Percentiles rank a stretch among this genome's conserved stretches.
Evolutionary conservation across 1,139 yeast species (phyloP).

Genomic region (Yamadazyma spencermartinsiae): DNA sequence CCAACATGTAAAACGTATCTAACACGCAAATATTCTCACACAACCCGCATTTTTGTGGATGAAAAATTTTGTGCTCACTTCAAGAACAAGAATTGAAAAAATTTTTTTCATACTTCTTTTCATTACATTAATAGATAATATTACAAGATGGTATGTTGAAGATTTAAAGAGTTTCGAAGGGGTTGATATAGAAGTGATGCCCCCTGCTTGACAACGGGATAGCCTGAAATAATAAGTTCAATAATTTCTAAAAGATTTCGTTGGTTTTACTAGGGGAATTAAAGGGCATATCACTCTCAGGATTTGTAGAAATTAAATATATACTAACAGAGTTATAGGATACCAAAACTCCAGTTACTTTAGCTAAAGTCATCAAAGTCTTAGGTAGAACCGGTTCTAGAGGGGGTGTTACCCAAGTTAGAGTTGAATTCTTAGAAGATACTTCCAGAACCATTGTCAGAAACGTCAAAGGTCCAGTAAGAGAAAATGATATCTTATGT

Average conservation of each 20-base stretch:
- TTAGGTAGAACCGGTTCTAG: constrained; percentile 99
- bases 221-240: too few relatives aligned
- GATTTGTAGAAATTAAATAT: neutral
- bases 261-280: too few relatives aligned
- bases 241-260: too few relatives aligned
- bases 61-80: neutral
- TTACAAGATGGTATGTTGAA: constrained; percentile 1
- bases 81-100: neutral
- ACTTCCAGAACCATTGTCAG: constrained; percentile 98
- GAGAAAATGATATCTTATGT: constrained; percentile 98
- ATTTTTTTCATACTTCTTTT: neutral
- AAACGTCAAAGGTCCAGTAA: constrained; percentile 99
- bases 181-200: neutral
- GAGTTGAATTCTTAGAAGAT: constrained; percentile 99
- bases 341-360: constrained; percentile 94
- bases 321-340: constrained; percentile 41
- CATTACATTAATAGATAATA: neutral
- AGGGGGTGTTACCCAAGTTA: constrained; percentile 99
- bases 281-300: too few relatives aligned
- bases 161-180: neutral
- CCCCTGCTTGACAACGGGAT: too few relatives aligned
- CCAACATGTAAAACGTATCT: neutral
- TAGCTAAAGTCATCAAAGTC: constrained; percentile 99
- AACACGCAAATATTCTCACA: neutral
- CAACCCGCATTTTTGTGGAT: neutral